Conservation (phyloP, 768 basidiomycete species). For the Macrolepiota fuliginosa region DNA sequence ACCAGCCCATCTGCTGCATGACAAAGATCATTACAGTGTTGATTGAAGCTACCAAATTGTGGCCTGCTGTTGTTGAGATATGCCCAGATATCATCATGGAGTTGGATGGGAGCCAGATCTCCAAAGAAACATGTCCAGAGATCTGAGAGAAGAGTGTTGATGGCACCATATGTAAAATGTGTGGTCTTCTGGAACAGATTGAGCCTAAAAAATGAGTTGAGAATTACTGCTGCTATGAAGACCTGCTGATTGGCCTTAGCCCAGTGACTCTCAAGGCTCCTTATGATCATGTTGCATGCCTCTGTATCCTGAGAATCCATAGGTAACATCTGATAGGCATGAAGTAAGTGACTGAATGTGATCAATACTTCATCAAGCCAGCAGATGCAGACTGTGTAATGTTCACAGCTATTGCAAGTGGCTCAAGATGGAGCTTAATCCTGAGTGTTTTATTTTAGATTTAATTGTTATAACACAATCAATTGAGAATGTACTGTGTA, state of each 20-base stretch:
- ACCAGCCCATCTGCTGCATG: no score
- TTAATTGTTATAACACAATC: not conserved
- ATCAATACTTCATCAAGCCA: conserved; percentile 3
- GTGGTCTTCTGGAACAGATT: not conserved
- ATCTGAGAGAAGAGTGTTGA: not conserved
- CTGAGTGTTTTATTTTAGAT: not conserved
- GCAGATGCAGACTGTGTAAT: conserved; percentile 4
- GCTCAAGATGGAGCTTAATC: not conserved
- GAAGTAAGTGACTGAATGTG: conserved; percentile 10
- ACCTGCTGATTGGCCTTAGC: conserved; percentile 15
- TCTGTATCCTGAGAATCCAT: not conserved
- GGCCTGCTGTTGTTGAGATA: no score
- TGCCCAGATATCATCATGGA: no score
- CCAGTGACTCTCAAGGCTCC: conserved; percentile 17
- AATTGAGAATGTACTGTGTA: not conserved
- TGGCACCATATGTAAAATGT: not conserved
- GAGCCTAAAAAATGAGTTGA: conserved; percentile 12
- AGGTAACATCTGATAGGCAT: not conserved
- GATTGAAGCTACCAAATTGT: no score
- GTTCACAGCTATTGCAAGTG: conserved; percentile 7
- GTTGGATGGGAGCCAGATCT: not conserved
- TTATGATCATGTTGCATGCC: conserved; percentile 6
- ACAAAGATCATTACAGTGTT: no score
- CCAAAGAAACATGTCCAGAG: not conserved
- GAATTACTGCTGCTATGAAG: conserved; percentile 16